These are phyloP conservation scores for Heracleum sosnowskyi DNA, from an alignment of 129 eudicot genomes.

Conservation along the genomic window DNA sequence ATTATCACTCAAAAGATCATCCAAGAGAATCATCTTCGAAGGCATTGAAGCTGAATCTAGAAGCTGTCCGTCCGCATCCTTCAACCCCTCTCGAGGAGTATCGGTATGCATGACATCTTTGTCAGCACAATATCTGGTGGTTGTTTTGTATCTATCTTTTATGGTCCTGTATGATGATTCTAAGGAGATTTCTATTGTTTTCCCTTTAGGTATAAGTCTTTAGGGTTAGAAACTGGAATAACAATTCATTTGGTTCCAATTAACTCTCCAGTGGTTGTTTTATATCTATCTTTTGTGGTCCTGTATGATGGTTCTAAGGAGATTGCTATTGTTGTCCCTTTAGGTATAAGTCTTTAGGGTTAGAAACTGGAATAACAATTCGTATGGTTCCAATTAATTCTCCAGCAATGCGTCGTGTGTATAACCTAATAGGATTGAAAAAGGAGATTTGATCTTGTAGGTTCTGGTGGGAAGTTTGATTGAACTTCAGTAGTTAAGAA, in stretches of 20 bases:
- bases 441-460: not conserved
- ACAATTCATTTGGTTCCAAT: not conserved
- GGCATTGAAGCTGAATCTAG: slow-evolving; percentile 69
- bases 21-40: slow-evolving; percentile 71
- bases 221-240: not conserved
- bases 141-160: not conserved
- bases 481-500: not conserved
- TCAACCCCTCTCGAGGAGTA: slow-evolving; percentile 87
- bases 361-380: not conserved
- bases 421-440: not conserved
- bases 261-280: not conserved
- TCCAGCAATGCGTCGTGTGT: not conserved
- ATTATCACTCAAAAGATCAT: slow-evolving; percentile 66
- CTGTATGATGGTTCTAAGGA: not conserved
- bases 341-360: not conserved
- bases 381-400: not conserved
- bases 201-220: not conserved
- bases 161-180: not conserved
- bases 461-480: not conserved
- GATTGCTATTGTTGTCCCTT: not conserved
- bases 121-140: slow-evolving; percentile 6
- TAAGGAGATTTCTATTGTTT: not conserved
- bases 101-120: slow-evolving; percentile 34
- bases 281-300: not conserved
- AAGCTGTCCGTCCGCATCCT: slow-evolving; percentile 87